Conservation (phyloP, 2,329 filamentous ascomycete genomes). For the Gnomoniopsis smithogilvyi region DNA sequence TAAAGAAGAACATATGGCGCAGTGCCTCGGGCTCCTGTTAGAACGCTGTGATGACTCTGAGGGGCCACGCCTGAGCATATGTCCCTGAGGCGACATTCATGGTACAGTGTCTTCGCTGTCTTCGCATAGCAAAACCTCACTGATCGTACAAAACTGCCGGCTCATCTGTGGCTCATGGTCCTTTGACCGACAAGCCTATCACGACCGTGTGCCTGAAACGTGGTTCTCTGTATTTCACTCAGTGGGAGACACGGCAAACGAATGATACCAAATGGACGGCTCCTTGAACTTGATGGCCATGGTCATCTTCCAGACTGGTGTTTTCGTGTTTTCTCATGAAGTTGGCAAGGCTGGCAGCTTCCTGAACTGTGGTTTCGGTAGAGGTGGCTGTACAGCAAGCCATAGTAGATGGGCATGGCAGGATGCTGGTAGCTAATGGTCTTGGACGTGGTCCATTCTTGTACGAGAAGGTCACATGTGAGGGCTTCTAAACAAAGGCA, state of each 20-base stretch:
- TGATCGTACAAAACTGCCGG: neutral
- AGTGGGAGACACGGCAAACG: neutral
- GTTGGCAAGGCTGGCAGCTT: neutral
- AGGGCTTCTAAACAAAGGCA: too few species aligned
- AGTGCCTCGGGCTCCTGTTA: too few species aligned
- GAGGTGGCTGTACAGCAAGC: neutral
- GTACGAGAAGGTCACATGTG: too few species aligned
- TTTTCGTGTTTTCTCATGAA: neutral
- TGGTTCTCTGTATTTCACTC: neutral
- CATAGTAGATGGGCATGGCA: neutral
- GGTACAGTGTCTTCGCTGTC: too few species aligned
- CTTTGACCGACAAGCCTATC: neutral
- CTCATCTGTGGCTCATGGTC: neutral
- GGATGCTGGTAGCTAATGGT: neutral
- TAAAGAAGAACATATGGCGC: too few species aligned
- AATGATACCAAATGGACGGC: neutral
- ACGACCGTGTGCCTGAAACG: neutral
- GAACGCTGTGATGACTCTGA: too few species aligned
- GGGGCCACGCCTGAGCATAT: too few species aligned
- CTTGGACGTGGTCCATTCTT: too few species aligned
- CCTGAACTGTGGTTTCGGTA: neutral
- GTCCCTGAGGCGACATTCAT: too few species aligned
- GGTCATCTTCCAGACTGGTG: neutral
- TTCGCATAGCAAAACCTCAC: neutral
- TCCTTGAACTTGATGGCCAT: neutral